Evolutionary conservation across 768 basidiomycete genomes (phyloP), one percentile per base, ranked within the genome.

Genomic region (Pleurotus tuoliensis): DNA sequence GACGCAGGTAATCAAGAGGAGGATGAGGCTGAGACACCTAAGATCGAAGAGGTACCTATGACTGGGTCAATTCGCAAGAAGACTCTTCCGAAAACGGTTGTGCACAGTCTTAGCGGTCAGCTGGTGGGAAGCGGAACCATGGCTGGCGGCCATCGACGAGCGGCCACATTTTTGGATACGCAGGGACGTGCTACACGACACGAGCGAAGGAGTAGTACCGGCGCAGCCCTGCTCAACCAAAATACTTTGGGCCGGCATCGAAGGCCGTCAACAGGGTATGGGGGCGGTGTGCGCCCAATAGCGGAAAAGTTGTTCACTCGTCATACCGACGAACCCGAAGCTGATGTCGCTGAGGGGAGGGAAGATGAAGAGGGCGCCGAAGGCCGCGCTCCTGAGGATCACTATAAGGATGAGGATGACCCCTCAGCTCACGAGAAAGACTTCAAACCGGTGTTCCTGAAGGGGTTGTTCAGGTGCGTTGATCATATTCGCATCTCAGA

Each of bases 391-490:
- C 63, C 61, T 16, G 81, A 79, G 56, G 79, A 78, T 56, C 69
- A 67, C n/a, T 75, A 75, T 56, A 75, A 71, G 59, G 76, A 81
- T 45, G 79, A 80, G 59, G 73, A 76, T 52, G 81, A 81, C 57
- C 73, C 79, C 61, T 71, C 73, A 34, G 70, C 62, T 27, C 30
- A 34, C 30, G 86, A 87, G 62, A 87, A 86, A 71, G 89, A 92
- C 56, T 88, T 92, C 66, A 98, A 98, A 74, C 92, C 97, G 1
- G 86, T 98, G 46, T 96, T 92, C 73, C 73, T 98, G 65, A 99
- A 98, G 73, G 97, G 97, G 5, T 67, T 99, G 48, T 98, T 99
- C 75, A 94, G 92, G 87, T 92, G 59, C 61, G 79, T 72, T 38
- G 48, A 62, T 51, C 30, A 34, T 57, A 38, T 12, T 54, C 11